phyloP scores from a whole-genome alignment of 441 rosid species.

The Populus trichocarpa region DNA sequence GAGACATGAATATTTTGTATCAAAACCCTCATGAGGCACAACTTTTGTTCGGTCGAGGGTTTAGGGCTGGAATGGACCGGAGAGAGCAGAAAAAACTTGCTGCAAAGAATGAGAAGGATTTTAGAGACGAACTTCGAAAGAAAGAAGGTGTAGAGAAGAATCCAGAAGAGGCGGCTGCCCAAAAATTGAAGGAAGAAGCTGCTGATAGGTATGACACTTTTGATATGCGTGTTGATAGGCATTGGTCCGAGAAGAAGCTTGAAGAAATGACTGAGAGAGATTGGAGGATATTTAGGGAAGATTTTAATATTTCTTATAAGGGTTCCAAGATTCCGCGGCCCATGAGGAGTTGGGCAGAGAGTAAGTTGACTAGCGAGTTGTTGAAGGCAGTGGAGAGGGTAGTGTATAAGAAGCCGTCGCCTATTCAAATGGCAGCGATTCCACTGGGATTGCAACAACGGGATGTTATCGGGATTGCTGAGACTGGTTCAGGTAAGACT shows the following conservation, averaged over 20 bases:
- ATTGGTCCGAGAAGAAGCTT: constrained; percentile 85
- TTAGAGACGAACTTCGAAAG: constrained; percentile 73
- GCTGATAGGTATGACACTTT: constrained; percentile 86
- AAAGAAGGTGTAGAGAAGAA: constrained; percentile 78
- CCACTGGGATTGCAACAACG: constrained; percentile 90
- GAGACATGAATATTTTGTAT: constrained; percentile 76
- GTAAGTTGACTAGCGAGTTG: constrained; percentile 62
- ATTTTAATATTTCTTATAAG: constrained; percentile 82
- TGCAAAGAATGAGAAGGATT: constrained; percentile 83
- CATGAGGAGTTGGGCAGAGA: constrained; percentile 92
- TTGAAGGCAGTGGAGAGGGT: constrained; percentile 85
- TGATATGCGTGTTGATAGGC: constrained; percentile 89
- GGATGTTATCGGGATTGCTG: constrained; percentile 91
- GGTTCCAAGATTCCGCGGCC: constrained; percentile 93
- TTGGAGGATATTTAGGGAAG: constrained; percentile 95
- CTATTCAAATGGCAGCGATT: constrained; percentile 91
- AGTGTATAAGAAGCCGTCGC: constrained; percentile 81
- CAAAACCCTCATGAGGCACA: constrained; percentile 94
- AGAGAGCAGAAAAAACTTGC: constrained; percentile 93
- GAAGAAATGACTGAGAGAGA: constrained; percentile 94
- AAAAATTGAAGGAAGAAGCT: constrained; percentile 66
- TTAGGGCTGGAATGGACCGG: constrained; percentile 91
- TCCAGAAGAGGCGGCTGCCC: constrained; percentile 85
- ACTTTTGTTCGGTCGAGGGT: constrained; percentile 79
- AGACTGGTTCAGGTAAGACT: constrained; percentile 95